Evolutionary conservation across 371 early-diverging fungal species (phyloP).

Genomic region (Mortierella sp.): DNA sequence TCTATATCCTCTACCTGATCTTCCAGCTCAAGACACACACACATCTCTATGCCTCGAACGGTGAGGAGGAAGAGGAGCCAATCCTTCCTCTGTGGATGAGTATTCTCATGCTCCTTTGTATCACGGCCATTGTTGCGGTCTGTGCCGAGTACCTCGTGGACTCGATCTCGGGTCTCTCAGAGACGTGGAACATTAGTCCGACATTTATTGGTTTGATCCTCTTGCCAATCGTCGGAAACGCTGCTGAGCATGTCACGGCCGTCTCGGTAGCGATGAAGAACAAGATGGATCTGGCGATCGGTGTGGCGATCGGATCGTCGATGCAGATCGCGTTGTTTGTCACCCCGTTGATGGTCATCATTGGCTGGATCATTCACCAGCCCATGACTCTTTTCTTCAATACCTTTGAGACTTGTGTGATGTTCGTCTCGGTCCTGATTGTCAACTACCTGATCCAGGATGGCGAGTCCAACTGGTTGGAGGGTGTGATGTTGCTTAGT

Average conservation of each 20-base stretch:
- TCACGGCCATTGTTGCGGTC: slow-evolving; percentile 73
- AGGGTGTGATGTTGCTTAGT: slow-evolving; percentile 81
- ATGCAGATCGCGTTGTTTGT: slow-evolving; percentile 93
- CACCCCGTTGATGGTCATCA: slow-evolving; percentile 85
- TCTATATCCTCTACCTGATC: slow-evolving; percentile 78
- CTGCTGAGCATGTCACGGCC: slow-evolving; percentile 86
- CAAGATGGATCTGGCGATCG: slow-evolving; percentile 91
- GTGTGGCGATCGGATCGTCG: slow-evolving; percentile 89
- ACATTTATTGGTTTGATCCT: slow-evolving; percentile 90
- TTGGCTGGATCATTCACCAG: slow-evolving; percentile 83
- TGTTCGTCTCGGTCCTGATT: slow-evolving; percentile 86
- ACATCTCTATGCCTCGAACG: slow-evolving; percentile 57
- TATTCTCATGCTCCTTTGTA: slow-evolving; percentile 56
- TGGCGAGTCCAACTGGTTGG: slow-evolving; percentile 86
- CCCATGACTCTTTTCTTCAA: slow-evolving; percentile 84
- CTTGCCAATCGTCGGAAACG: slow-evolving; percentile 87
- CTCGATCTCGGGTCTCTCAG: slow-evolving; percentile 78
- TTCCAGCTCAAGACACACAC: slow-evolving; percentile 86
- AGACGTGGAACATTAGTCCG: slow-evolving; percentile 69
- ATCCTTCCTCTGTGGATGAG: slow-evolving; percentile 66
- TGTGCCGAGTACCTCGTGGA: slow-evolving; percentile 86
- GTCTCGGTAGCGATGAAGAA: slow-evolving; percentile 84
- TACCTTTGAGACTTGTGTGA: slow-evolving; percentile 82
- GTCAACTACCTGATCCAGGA: slow-evolving; percentile 85
- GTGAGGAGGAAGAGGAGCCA: slow-evolving; percentile 67